Conservation (phyloP, 805 yeast species). For the Nakazawaea ambrosiae region DNA sequence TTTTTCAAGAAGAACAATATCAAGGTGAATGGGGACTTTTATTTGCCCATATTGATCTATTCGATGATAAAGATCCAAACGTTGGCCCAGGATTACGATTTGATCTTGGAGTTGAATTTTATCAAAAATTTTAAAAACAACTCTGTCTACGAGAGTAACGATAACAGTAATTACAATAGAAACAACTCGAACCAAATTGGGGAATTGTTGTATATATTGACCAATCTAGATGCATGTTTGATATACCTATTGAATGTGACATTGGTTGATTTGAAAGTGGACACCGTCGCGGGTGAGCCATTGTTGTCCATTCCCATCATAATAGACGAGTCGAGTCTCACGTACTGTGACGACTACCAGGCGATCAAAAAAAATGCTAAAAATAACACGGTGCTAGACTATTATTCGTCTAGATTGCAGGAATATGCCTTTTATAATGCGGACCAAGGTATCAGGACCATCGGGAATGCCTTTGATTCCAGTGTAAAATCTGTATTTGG, state of each 20-base stretch:
- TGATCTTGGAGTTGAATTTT: constrained; percentile 24
- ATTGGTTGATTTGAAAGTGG: constrained; percentile 22
- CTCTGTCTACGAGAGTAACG: constrained; percentile 15
- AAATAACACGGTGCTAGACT: constrained; percentile 1
- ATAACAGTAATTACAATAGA: no score
- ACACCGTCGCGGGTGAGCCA: constrained; percentile 11
- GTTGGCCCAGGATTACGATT: constrained; percentile 18
- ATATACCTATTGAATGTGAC: constrained; percentile 27
- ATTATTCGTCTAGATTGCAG: constrained; percentile 7
- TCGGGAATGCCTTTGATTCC: constrained; percentile 27
- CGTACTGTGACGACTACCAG: constrained; percentile 11
- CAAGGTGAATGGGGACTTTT: constrained; percentile 25
- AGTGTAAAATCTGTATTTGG: constrained; percentile 27
- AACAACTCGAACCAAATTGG: constrained; percentile 23
- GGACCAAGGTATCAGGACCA: constrained; percentile 27
- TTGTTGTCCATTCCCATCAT: constrained; percentile 19
- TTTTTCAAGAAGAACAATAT: constrained; percentile 16
- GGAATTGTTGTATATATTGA: constrained; percentile 25
- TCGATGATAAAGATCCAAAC: constrained; percentile 24
- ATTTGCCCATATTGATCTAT: constrained; percentile 27
- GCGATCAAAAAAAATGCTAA: background rate
- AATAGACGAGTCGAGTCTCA: constrained; percentile 6
- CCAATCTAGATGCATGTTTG: constrained; percentile 29
- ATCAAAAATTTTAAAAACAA: constrained; percentile 27
- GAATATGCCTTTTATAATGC: constrained; percentile 22